Base-by-base conservation (phyloP, 2,329 filamentous ascomycete species). In the Davidsoniella virescens region DNA sequence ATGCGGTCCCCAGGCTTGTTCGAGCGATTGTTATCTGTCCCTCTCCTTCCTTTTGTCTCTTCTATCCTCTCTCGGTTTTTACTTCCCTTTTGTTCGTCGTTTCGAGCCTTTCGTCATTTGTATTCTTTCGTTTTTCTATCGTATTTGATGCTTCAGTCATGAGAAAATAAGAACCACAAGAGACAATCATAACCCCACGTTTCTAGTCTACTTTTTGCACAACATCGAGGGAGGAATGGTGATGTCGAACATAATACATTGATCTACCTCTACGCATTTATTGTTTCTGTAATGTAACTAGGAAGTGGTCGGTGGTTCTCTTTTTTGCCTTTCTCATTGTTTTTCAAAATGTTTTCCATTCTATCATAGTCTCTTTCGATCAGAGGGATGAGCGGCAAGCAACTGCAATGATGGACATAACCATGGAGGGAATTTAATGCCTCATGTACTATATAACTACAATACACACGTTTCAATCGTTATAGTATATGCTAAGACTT, bases 1-100 rank as follows among this genome's bases (percentile, higher is more conserved):
- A 42, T 17, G 43, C 37, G 29, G 47, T 26, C 40, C 47, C 51
- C 42, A 46, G 38, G 29, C 43, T 44, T 47, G 47, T 49, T 52
- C 49, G 46, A 29, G 42, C 37, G 18, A 33, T 52, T 49, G 16
- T 50, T 50, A 20, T 17, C 42, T 40, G 10, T 16, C 26, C 33
- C 9, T 33, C 45, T 41, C 12, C 33, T 44, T 50, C n/a, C 48
- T 44, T 47, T 18, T 17, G 18, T 45, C 23, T 45, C 23, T 41
- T 45, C 17, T 42, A 45, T 33, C 2, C 23, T 44, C 36, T 43
- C 18, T 23, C 49, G 16, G 20, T 42, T 29, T 39, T 33, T 44
- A 44, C 40, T 43, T 41, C 16, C 20, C 14, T 33, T 50, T 52
- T 50, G 23, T 38, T 48, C 25, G 26, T 29, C 14, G 16, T 47